phyloP scores from a whole-genome alignment of 345 rosid genomes.

The Reutealis trisperma region DNA sequence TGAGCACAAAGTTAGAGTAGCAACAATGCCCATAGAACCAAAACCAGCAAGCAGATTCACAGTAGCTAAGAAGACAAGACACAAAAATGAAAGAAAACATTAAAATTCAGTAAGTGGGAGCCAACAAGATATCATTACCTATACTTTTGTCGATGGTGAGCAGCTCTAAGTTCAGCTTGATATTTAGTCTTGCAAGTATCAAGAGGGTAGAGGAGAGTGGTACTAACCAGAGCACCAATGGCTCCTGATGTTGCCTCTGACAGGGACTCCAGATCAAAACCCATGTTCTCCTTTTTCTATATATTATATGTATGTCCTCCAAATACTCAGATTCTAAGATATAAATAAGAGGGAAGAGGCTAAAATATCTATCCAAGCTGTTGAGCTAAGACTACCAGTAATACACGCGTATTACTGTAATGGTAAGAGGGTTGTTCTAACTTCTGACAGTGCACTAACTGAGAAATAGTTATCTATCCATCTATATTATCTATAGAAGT shows the following conservation, averaged over 20 bases:
- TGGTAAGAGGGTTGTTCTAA: too few relatives aligned
- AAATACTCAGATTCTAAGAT: background rate
- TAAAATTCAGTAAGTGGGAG: background rate
- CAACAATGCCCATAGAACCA: background rate
- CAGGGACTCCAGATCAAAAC: constrained; percentile 28
- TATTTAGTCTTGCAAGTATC: constrained; percentile 36
- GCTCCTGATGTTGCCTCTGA: constrained; percentile 35
- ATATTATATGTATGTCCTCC: background rate
- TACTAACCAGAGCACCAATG: constrained; percentile 30
- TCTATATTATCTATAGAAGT: too few relatives aligned
- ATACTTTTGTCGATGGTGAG: constrained; percentile 30
- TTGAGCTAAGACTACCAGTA: too few relatives aligned
- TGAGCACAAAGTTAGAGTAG: background rate
- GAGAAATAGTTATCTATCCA: too few relatives aligned
- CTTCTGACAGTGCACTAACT: too few relatives aligned
- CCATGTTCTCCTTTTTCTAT: constrained; percentile 3
- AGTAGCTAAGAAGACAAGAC: background rate
- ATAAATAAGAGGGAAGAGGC: background rate
- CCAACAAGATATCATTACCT: constrained; percentile 12
- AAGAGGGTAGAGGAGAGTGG: constrained; percentile 33
- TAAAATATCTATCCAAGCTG: too few relatives aligned
- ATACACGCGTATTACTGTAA: too few relatives aligned
- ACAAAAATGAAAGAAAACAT: background rate
- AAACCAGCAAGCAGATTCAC: background rate
- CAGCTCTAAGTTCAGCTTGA: constrained; percentile 31